A percentile compares a stretch with the other conserved stretches of the same genome.
phyloP scores from a whole-genome alignment of 176 grass and related monocot genomes.

The Tuctoria greenei region DNA sequence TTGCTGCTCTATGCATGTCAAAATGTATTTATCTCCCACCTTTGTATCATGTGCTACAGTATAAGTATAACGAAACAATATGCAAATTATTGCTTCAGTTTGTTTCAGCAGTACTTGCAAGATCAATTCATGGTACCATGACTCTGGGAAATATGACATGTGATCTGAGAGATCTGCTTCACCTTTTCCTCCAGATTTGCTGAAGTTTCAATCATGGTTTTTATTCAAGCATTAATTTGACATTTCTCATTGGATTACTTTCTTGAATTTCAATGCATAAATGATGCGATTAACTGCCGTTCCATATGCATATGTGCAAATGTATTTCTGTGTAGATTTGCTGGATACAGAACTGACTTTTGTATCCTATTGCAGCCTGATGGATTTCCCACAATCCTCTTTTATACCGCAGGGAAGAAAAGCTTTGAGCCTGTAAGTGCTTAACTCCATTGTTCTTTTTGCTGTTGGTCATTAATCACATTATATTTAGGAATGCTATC shows the following conservation, averaged over 20 bases:
- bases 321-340: neutral
- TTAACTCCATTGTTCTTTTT: neutral
- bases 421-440: conserved; percentile 90
- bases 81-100: neutral
- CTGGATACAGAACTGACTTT: conserved; percentile 13
- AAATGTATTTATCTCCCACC: neutral
- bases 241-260: conserved; percentile 6
- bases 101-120: neutral
- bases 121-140: neutral
- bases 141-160: neutral
- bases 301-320: conserved; percentile 1
- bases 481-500: neutral
- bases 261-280: conserved; percentile 27
- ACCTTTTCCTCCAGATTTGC: neutral
- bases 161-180: neutral
- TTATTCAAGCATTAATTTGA: conserved; percentile 12
- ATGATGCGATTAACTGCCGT: neutral
- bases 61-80: neutral
- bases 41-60: neutral
- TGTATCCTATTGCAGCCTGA: conserved; percentile 60
- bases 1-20: conserved; percentile 8
- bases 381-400: conserved; percentile 89
- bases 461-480: neutral
- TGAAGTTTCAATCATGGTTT: neutral
- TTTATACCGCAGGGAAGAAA: conserved; percentile 93